These are phyloP conservation scores for Ophioceras dolichostomum DNA, from an alignment of 2,329 filamentous ascomycete genomes.

Conservation along the genomic window DNA sequence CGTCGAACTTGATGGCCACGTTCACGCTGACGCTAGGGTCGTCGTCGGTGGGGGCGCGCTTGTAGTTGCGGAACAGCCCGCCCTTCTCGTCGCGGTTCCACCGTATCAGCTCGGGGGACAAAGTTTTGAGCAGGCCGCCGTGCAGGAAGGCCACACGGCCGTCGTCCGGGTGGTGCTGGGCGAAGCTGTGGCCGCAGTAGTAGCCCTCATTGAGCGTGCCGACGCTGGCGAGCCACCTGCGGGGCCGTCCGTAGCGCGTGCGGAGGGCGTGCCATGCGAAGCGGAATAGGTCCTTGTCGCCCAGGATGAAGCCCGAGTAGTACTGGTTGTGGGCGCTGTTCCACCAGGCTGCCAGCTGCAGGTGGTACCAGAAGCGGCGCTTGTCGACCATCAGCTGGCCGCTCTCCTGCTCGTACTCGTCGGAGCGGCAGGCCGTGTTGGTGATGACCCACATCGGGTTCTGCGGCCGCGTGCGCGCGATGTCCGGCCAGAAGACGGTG, in stretches of 20 bases:
- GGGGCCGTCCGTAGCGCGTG: conserved; percentile 16
- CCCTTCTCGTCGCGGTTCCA: conserved; percentile 13
- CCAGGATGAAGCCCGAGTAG: conserved; percentile 18
- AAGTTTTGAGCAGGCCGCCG: conserved; percentile 18
- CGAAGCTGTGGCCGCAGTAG: conserved; percentile 21
- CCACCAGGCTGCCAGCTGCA: conserved; percentile 21
- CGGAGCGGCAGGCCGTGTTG: conserved; percentile 19
- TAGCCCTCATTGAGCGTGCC: conserved; percentile 12
- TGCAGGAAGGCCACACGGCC: conserved; percentile 17
- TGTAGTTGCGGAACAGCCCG: conserved; percentile 17
- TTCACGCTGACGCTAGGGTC: conserved; percentile 4
- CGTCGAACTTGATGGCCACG: conserved; percentile 8
- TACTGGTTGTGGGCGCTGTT: conserved; percentile 11
- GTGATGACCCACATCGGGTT: conserved; percentile 18
- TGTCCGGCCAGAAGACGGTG: conserved; percentile 23
- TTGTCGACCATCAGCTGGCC: conserved; percentile 23
- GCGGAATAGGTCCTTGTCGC: conserved; percentile 22
- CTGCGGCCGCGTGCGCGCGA: conserved; percentile 16
- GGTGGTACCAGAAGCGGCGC: conserved; percentile 20
- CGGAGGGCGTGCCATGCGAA: conserved; percentile 21
- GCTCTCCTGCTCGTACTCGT: conserved; percentile 21
- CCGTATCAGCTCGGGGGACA: conserved; percentile 10
- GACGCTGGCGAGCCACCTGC: conserved; percentile 16
- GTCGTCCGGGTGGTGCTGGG: conserved; percentile 18
- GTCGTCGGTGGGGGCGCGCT: conserved; percentile 8